phyloP scores from a whole-genome alignment of 305 asterid genomes.

The Fraxinus dipetala region DNA sequence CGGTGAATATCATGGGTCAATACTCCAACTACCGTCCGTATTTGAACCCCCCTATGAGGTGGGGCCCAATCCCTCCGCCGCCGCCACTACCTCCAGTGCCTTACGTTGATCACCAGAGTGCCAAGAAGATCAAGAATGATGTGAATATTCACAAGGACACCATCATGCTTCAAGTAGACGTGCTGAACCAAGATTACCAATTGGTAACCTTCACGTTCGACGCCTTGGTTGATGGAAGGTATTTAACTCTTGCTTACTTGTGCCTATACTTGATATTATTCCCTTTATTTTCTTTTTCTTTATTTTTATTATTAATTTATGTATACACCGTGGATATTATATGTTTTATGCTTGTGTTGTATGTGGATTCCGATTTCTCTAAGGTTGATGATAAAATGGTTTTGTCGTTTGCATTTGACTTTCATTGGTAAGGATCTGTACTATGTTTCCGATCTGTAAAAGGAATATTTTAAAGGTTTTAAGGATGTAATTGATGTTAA shows the following conservation, averaged over 20 bases:
- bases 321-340: neutral
- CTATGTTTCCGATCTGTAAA: neutral
- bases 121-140: constrained; percentile 84
- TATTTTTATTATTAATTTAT: neutral
- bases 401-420: constrained; percentile 5
- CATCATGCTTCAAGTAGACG: constrained; percentile 60
- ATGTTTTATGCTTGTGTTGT: neutral
- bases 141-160: constrained; percentile 83
- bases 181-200: constrained; percentile 44
- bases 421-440: neutral
- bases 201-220: constrained; percentile 79
- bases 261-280: neutral
- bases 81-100: constrained; percentile 50
- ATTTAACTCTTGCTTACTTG: neutral
- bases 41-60: constrained; percentile 29
- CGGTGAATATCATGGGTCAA: constrained; percentile 29
- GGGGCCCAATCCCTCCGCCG: constrained; percentile 37
- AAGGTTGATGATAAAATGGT: neutral
- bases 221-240: constrained; percentile 93
- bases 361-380: neutral
- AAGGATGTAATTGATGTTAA: neutral
- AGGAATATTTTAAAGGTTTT: constrained; percentile 1
- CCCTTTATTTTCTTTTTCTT: neutral
- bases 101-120: constrained; percentile 75
- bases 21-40: constrained; percentile 41